phyloP scores from a whole-genome alignment of 1,284 basidiomycete genomes.

The Cutaneotrichosporon dermatis region DNA sequence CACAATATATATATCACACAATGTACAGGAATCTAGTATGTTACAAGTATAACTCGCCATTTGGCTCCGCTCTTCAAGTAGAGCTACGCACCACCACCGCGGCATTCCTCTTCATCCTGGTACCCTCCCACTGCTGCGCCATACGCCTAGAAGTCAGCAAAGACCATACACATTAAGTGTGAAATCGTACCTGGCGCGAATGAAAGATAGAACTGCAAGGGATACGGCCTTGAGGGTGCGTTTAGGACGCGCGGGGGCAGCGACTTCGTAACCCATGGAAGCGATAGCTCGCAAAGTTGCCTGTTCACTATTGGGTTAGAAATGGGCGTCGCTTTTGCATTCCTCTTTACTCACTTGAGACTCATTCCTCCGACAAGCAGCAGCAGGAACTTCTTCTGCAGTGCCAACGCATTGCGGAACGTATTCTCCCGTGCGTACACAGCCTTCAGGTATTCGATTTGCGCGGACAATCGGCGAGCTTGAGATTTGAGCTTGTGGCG shows the following conservation, averaged over 20 bases:
- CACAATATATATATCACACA: too few species aligned
- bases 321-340: too few species aligned
- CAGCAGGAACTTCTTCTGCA: slow-evolving; percentile 75
- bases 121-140: slow-evolving; percentile 4
- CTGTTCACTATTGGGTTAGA: slow-evolving; percentile 58
- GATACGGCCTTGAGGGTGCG: slow-evolving; percentile 60
- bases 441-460: slow-evolving; percentile 87
- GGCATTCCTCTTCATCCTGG: background rate
- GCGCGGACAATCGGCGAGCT: slow-evolving; percentile 32
- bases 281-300: slow-evolving; percentile 74
- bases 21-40: too few species aligned
- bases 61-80: too few species aligned
- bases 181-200: slow-evolving; percentile 60
- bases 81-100: too few species aligned
- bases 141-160: slow-evolving; percentile 4
- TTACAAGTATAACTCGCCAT: too few species aligned
- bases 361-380: slow-evolving; percentile 56
- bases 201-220: slow-evolving; percentile 61
- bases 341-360: slow-evolving; percentile 57
- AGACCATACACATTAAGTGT: too few species aligned
- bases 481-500: slow-evolving; percentile 36
- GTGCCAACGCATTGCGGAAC: slow-evolving; percentile 70
- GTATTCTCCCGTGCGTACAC: slow-evolving; percentile 81
- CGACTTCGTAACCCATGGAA: slow-evolving; percentile 63
- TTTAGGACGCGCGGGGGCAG: slow-evolving; percentile 44